phyloP scores from a whole-genome alignment of 192 early-diverging fungal species.

The Backusella tarrabulga region DNA sequence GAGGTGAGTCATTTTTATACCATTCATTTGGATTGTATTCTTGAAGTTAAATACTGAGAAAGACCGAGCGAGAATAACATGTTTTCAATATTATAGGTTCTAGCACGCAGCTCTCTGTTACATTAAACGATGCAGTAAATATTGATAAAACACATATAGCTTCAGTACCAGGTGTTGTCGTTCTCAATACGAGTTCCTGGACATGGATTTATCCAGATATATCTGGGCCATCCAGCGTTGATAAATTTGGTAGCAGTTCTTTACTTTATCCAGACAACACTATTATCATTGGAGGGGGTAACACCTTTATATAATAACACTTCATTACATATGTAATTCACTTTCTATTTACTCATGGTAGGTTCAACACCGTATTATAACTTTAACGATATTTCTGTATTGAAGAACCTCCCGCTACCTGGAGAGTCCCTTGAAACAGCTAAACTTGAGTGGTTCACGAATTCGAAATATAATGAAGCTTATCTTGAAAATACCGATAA shows the following conservation, averaged over 20 bases:
- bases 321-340: too few relatives aligned
- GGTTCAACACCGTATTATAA: not conserved
- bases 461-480: not conserved
- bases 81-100: not conserved
- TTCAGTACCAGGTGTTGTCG: not conserved
- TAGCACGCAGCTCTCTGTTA: not conserved
- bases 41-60: not conserved
- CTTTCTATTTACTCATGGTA: not conserved
- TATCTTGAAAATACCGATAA: not conserved
- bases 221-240: not conserved
- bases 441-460: not conserved
- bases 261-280: not conserved
- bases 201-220: not conserved
- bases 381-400: not conserved
- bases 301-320: not conserved
- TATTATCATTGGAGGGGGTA: not conserved
- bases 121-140: not conserved
- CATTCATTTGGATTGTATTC: not conserved
- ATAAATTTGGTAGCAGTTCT: not conserved
- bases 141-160: not conserved
- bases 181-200: slow-evolving; percentile 4
- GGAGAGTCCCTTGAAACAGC: not conserved
- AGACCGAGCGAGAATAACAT: not conserved
- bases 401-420: not conserved
- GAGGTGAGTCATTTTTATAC: not conserved